Evolutionary conservation across 2,329 filamentous ascomycete genomes (phyloP), one percentile per base, ranked within the genome.

Genomic region (Fusarium agapanthi): DNA sequence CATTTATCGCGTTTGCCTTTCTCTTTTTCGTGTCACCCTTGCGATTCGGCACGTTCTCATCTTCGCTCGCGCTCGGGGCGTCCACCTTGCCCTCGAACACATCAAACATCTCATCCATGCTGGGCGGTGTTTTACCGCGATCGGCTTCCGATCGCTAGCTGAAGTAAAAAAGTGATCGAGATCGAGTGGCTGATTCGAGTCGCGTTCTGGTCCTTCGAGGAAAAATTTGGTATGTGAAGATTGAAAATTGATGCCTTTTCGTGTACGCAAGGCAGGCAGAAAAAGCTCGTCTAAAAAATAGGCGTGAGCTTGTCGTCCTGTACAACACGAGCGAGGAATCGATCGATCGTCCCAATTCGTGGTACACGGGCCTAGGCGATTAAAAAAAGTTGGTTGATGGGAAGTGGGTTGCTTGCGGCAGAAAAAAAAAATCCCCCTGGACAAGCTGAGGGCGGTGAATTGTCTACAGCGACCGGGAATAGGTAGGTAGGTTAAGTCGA

Each of bases 21-120:
- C 95, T 90, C 88, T 98, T 97, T 84, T 95, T 96, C 84, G 86
- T 90, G 73, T 91, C 89, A 40, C 75, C 76, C 56, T 81, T 90
- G 64, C 89, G 88, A 76, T 80, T 83, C 74, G 26, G 84, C 15
- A 73, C 75, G 70, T 74, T 80, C 81, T 86, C 83, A 69, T 83
- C 80, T 73, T 87, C 86, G 80, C 83, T 84, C 13, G 79, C 77
- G 65, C 81, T 84, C 34, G 79, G 77, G 61, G 79, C 75, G 22
- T 80, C 82, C 54, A 76, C 80, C 79, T 88, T 86, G 77, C 93
- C 91, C 73, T 95, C 91, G 79, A 96, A 95, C 64, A 95, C 92
- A 76, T 93, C 91, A 77, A 96, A 96, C 75, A 96, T 87, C 69
- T 95, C 92, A 83, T 95, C 92, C 91, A 93, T 94, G 51, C 67